Conservation (phyloP, 305 asterid genomes). For the Solanum hybrid region DNA sequence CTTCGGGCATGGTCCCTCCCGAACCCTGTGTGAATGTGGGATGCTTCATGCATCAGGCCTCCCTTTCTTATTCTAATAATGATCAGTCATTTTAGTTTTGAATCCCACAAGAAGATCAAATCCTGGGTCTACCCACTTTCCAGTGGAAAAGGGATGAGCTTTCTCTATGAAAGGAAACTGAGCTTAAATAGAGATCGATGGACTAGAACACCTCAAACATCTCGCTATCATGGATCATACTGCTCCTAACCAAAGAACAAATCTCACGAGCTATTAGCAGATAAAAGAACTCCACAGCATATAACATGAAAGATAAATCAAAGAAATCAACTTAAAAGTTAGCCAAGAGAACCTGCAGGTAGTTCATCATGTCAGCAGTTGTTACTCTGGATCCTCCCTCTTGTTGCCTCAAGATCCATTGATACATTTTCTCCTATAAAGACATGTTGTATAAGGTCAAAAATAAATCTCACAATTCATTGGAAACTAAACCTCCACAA, state of each 20-base stretch:
- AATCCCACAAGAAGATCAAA: not conserved
- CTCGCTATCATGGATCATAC: not conserved
- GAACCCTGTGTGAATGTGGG: not conserved
- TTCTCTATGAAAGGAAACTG: not conserved
- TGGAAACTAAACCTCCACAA: not conserved
- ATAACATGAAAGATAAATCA: not conserved
- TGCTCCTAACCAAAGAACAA: not conserved
- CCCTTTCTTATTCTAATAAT: not conserved
- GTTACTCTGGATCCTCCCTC: slow-evolving; percentile 73
- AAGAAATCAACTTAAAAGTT: not conserved
- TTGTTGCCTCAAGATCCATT: slow-evolving; percentile 76
- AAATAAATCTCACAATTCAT: not conserved
- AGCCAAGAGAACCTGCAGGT: slow-evolving; percentile 46
- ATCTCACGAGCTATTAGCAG: not conserved
- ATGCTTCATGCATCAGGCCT: not conserved
- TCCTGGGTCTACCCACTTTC: not conserved
- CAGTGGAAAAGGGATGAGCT: not conserved
- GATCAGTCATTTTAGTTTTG: not conserved
- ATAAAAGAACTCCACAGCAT: not conserved
- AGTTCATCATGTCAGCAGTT: slow-evolving; percentile 48
- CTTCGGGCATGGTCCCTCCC: not conserved
- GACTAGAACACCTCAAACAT: not conserved
- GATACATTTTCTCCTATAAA: slow-evolving; percentile 66
- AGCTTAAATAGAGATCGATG: not conserved
- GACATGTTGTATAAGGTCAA: not conserved